These are phyloP conservation scores for Angomonas ambiguus DNA, from an alignment of 208 protist genomes.

Conservation along the genomic window DNA sequence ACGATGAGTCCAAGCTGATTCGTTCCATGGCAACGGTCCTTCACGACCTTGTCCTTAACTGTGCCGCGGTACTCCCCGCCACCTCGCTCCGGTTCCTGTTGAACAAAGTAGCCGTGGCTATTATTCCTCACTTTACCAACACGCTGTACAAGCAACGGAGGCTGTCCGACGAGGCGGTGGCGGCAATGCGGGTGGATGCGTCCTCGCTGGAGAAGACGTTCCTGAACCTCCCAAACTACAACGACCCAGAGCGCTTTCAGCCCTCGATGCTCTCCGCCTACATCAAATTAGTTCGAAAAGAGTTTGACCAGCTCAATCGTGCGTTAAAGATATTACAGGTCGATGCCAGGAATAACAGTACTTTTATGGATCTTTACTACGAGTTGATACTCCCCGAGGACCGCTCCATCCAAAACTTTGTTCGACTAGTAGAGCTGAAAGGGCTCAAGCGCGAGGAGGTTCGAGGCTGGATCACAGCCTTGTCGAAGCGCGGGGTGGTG, in stretches of 20 bases:
- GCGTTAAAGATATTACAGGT: conserved; percentile 85
- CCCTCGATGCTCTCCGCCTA: conserved; percentile 54
- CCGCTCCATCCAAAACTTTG: conserved; percentile 85
- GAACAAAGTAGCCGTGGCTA: conserved; percentile 65
- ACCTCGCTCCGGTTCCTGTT: conserved; percentile 76
- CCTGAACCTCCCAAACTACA: conserved; percentile 84
- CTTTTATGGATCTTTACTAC: conserved; percentile 85
- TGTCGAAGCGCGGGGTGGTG: conserved; percentile 83
- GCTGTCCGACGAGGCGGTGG: conserved; percentile 54
- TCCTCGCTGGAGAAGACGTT: conserved; percentile 71
- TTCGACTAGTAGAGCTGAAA: conserved; percentile 80
- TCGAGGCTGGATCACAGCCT: conserved; percentile 60
- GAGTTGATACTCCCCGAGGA: conserved; percentile 76
- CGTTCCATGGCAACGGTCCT: conserved; percentile 52
- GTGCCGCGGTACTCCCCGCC: conserved; percentile 45
- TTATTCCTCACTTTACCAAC: conserved; percentile 69
- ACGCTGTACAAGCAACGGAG: conserved; percentile 62
- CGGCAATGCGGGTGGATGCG: conserved; percentile 67
- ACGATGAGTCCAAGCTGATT: conserved; percentile 63
- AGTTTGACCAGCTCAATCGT: conserved; percentile 82
- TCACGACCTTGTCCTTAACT: conserved; percentile 66
- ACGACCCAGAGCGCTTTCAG: conserved; percentile 67
- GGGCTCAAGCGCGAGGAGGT: conserved; percentile 78
- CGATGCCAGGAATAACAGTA: conserved; percentile 51
- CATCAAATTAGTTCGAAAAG: conserved; percentile 64